A percentile compares a stretch with the other conserved stretches of the same genome.
phyloP scores from a whole-genome alignment of 495 filamentous ascomycete genomes.

The Pyronema omphalodes region DNA sequence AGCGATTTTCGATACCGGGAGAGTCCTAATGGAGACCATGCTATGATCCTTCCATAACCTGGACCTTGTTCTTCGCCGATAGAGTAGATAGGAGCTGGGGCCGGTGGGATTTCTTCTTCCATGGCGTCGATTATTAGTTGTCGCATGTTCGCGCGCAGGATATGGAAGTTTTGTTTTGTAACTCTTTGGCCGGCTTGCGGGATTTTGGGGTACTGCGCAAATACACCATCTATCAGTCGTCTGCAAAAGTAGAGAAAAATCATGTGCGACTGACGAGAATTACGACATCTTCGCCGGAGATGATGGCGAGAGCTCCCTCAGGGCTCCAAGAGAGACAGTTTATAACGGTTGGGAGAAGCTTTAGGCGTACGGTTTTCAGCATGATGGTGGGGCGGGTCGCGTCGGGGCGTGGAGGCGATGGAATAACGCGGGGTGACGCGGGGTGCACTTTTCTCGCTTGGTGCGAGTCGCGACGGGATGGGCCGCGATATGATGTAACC shows the following conservation, averaged over 20 bases:
- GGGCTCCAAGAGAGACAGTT: slow-evolving; percentile 42
- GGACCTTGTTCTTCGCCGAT: slow-evolving; percentile 45
- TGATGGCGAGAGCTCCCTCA: slow-evolving; percentile 43
- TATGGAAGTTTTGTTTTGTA: slow-evolving; percentile 13
- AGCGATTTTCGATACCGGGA: slow-evolving; percentile 36
- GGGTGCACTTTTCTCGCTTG: no score
- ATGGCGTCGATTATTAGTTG: slow-evolving; percentile 18
- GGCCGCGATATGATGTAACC: no score
- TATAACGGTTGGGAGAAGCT: slow-evolving; percentile 25
- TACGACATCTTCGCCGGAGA: slow-evolving; percentile 38
- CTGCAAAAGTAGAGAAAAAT: neutral
- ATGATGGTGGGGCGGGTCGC: slow-evolving; percentile 1
- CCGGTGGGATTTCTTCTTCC: slow-evolving; percentile 20
- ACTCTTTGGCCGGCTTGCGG: neutral
- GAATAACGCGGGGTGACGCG: no score
- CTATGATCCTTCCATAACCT: slow-evolving; percentile 33
- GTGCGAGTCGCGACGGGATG: no score
- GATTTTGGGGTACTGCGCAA: slow-evolving; percentile 17
- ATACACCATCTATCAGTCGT: slow-evolving; percentile 2
- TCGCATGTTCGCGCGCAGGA: slow-evolving; percentile 16
- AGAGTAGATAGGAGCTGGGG: slow-evolving; percentile 27
- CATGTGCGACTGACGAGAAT: slow-evolving; percentile 29
- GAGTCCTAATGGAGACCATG: slow-evolving; percentile 45
- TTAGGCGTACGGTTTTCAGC: slow-evolving; percentile 24
- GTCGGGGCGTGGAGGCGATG: no score